Evolutionary conservation across 345 rosid genomes (phyloP).

Genomic region (Ceriops tagal): DNA sequence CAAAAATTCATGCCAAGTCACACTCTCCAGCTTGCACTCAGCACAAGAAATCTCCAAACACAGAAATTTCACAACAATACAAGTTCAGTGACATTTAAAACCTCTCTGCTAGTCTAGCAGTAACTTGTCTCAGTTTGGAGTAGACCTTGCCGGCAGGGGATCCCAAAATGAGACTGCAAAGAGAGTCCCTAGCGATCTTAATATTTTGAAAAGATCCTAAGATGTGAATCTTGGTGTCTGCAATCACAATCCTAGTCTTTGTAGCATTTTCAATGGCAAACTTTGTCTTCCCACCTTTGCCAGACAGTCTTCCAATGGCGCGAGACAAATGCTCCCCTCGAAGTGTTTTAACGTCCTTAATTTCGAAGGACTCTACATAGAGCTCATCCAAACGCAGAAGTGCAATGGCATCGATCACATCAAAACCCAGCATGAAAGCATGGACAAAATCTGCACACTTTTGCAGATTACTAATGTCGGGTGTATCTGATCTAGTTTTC

Average conservation of each 20-base stretch:
- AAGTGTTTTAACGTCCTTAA: constrained; percentile 85
- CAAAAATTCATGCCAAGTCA: constrained; percentile 6
- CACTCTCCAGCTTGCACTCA: background rate
- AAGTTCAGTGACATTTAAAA: constrained; percentile 7
- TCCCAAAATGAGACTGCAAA: constrained; percentile 81
- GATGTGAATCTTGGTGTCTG: constrained; percentile 77
- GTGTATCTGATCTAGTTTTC: constrained; percentile 66
- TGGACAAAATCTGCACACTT: constrained; percentile 87
- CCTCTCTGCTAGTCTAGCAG: constrained; percentile 27
- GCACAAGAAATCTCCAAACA: background rate
- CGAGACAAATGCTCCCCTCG: constrained; percentile 81
- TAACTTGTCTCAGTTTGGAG: constrained; percentile 32
- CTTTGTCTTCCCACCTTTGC: constrained; percentile 85
- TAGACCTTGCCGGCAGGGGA: constrained; percentile 65
- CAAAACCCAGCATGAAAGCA: constrained; percentile 88
- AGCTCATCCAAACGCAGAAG: constrained; percentile 80
- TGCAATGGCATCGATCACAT: constrained; percentile 65
- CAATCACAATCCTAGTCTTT: constrained; percentile 81
- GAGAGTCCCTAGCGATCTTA: constrained; percentile 76
- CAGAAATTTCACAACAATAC: background rate
- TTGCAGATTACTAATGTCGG: constrained; percentile 69
- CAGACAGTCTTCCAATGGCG: constrained; percentile 80
- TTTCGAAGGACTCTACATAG: constrained; percentile 77
- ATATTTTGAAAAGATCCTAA: constrained; percentile 77
- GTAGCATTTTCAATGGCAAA: constrained; percentile 86